Base-by-base conservation (phyloP, 768 basidiomycete genomes). In the Boletus sp. region DNA sequence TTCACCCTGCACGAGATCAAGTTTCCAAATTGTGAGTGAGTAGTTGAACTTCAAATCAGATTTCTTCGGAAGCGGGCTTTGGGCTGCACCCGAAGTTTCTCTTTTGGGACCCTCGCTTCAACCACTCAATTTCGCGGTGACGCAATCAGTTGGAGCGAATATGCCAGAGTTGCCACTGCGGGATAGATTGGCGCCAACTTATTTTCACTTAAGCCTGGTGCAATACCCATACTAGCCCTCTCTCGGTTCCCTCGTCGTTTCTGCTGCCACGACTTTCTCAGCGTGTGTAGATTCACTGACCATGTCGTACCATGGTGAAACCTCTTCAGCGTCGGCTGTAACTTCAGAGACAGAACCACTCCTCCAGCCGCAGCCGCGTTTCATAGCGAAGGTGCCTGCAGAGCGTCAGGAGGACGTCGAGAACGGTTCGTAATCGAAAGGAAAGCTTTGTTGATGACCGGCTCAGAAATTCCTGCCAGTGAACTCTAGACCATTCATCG, bases 331-430 rank as follows among this genome's bases (percentile, higher is more conserved):
- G 14, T 11, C 46, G 10, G 12, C 48, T 29, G 30, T 35, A 15
- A 47, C 46, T 18, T 61, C 54, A 33, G 66, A 68, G 24, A 67
- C 55, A 20, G 67, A 68, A 20, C 67, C 67, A 3, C 65, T 68
- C 10, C 58, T 68, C 7, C 55, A 20, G 17, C 56, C 56, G 2
- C 55, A 12, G 7, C 45, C 55, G 2, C 49, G n/a, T 28, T 39
- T 24, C 20, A 12, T 9, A 30, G 12, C 32, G 5, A 40, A 32
- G 12, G 28, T 8, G 11, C 18, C 29, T n/a, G 12, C 17, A 41
- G 50, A 54, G 10, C 8, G 30, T 17, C 49, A 32, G 7, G 20
- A 37, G 5, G 58, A 59, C 24, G 18, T 47, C 5, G 60, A 60
- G 30, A 50, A 56, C 47, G 64, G 67, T 67, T 46, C 48, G 67